phyloP scores from a whole-genome alignment of 2,329 filamentous ascomycete genomes.

The Penicillium expansum region DNA sequence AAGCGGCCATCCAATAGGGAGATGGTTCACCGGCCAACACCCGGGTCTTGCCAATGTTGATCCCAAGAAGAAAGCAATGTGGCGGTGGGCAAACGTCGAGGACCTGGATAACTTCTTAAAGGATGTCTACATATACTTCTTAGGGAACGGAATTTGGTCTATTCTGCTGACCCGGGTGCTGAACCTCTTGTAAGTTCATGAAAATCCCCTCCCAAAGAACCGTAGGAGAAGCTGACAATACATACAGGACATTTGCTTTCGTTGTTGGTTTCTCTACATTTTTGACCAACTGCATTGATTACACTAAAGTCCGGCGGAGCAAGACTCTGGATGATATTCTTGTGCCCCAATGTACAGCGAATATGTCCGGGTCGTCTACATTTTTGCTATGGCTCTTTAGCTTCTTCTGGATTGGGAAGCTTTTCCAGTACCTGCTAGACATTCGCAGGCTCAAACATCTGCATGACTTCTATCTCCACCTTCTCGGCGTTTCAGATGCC shows the following conservation, averaged over 20 bases:
- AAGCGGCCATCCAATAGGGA: constrained; percentile 20
- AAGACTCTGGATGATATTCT: constrained; percentile 61
- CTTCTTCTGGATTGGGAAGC: constrained; percentile 80
- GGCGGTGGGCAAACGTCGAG: constrained; percentile 87
- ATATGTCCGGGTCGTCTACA: constrained; percentile 74
- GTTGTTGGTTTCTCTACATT: constrained; percentile 80
- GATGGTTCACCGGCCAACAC: constrained; percentile 31
- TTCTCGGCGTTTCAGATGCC: constrained; percentile 76
- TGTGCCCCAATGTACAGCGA: constrained; percentile 70
- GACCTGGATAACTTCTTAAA: constrained; percentile 85
- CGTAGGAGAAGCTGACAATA: neutral
- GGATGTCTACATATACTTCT: constrained; percentile 83
- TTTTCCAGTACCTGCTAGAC: constrained; percentile 71
- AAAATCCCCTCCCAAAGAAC: neutral
- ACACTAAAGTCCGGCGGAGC: constrained; percentile 65
- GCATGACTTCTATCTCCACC: constrained; percentile 79
- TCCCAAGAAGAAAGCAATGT: constrained; percentile 76
- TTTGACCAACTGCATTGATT: constrained; percentile 81
- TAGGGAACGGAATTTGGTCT: constrained; percentile 79
- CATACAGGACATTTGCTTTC: constrained; percentile 72
- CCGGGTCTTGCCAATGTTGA: constrained; percentile 47
- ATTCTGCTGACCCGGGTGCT: constrained; percentile 71
- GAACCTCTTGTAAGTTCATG: constrained; percentile 65
- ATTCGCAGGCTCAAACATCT: constrained; percentile 71
- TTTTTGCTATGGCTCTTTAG: constrained; percentile 78